A percentile compares a stretch with the other conserved stretches of the same genome.
Conservation (phyloP, 2,329 filamentous ascomycete species). For the Paecilomyces sp. region DNA sequence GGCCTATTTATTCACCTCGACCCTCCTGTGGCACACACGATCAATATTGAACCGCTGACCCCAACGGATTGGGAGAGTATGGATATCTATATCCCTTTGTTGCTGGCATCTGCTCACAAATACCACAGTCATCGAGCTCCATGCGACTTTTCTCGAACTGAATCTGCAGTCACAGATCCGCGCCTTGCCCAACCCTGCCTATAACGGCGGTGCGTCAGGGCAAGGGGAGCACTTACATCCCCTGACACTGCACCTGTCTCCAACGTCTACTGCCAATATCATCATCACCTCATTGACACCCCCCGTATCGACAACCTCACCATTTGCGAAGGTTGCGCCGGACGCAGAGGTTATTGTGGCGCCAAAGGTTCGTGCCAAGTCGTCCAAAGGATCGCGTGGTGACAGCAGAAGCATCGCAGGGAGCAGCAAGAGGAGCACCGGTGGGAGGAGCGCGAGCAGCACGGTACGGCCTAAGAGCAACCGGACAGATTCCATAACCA, state of each 20-base stretch:
- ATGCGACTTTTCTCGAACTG: constrained; percentile 89
- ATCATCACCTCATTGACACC: constrained; percentile 78
- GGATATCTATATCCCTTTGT: constrained; percentile 13
- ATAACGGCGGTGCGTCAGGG: constrained; percentile 42
- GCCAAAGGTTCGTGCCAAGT: constrained; percentile 75
- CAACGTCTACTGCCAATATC: constrained; percentile 91
- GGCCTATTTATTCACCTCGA: constrained; percentile 71
- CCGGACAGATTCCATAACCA: constrained; percentile 55
- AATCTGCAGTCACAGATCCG: constrained; percentile 91
- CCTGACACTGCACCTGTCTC: constrained; percentile 85
- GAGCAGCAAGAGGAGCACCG: constrained; percentile 66
- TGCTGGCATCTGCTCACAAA: constrained; percentile 1
- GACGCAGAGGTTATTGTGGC: constrained; percentile 97
- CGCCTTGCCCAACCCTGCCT: constrained; percentile 79
- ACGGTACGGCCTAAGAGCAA: constrained; percentile 55
- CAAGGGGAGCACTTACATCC: constrained; percentile 60
- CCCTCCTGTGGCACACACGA: constrained; percentile 82
- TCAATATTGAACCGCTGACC: constrained; percentile 94
- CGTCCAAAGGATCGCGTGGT: constrained; percentile 53
- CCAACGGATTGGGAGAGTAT: constrained; percentile 90
- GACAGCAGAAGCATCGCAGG: constrained; percentile 76
- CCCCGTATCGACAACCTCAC: constrained; percentile 55
- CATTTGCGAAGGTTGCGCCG: constrained; percentile 87
- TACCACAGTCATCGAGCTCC: constrained; percentile 72
- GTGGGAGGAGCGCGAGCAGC: constrained; percentile 64